Evolutionary conservation across 305 asterid genomes (phyloP).

Genomic region (Fraxinus floribunda): DNA sequence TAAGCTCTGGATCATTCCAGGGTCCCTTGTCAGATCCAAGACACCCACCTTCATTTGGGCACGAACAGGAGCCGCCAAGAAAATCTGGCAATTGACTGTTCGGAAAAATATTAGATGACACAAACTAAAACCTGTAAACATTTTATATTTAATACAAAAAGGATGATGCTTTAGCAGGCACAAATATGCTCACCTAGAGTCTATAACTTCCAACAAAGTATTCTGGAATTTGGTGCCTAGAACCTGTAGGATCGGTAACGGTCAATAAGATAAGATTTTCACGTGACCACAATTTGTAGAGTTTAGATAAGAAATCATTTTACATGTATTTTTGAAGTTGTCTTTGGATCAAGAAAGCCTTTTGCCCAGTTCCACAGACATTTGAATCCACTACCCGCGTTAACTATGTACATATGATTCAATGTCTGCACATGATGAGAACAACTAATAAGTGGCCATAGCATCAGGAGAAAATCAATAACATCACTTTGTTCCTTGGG

Average conservation of each 20-base stretch:
- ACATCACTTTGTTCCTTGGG: slow-evolving; percentile 17
- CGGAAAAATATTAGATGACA: slow-evolving; percentile 23
- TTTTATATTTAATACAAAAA: not conserved
- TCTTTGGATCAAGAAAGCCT: slow-evolving; percentile 92
- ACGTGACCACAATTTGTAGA: slow-evolving; percentile 13
- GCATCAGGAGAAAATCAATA: slow-evolving; percentile 10
- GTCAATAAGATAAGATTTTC: slow-evolving; percentile 21
- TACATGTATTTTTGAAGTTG: slow-evolving; percentile 89
- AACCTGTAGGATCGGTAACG: slow-evolving; percentile 53
- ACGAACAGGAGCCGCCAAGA: slow-evolving; percentile 93
- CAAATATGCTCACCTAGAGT: slow-evolving; percentile 55
- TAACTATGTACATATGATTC: slow-evolving; percentile 90
- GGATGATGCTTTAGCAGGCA: slow-evolving; percentile 23
- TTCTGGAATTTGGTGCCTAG: slow-evolving; percentile 75
- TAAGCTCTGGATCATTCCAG: slow-evolving; percentile 77
- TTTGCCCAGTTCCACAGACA: slow-evolving; percentile 73
- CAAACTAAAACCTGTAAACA: slow-evolving; percentile 16
- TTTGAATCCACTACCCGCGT: slow-evolving; percentile 93
- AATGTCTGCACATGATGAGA: slow-evolving; percentile 63
- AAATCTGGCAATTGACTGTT: slow-evolving; percentile 96
- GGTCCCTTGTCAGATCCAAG: slow-evolving; percentile 89
- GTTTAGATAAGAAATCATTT: slow-evolving; percentile 10
- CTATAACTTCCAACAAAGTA: slow-evolving; percentile 76
- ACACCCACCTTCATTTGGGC: slow-evolving; percentile 85
- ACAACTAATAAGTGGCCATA: slow-evolving; percentile 26